Conservation (phyloP, 1,284 basidiomycete species). For the Golubevia pallescens region DNA sequence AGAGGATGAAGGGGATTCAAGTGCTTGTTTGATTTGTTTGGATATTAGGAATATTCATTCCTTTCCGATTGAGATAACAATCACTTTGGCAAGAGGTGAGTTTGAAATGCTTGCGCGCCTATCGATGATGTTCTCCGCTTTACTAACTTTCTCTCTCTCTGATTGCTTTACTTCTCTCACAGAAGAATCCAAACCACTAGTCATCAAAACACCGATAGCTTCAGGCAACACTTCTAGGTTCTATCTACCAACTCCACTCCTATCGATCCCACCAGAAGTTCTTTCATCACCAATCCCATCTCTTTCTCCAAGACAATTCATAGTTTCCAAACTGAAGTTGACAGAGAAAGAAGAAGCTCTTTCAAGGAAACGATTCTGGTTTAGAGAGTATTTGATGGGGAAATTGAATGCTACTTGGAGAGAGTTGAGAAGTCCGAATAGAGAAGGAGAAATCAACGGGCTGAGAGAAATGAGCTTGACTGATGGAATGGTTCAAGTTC, state of each 20-base stretch:
- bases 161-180: slow-evolving; percentile 1
- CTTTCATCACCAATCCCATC: slow-evolving; percentile 26
- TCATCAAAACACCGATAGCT: slow-evolving; percentile 3
- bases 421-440: slow-evolving; percentile 1
- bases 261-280: background rate
- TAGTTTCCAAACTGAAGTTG: slow-evolving; percentile 34
- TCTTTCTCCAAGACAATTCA: slow-evolving; percentile 35
- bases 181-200: slow-evolving; percentile 6
- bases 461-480: slow-evolving; percentile 9
- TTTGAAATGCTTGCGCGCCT: too few relatives aligned
- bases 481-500: slow-evolving; percentile 4
- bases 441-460: slow-evolving; percentile 6
- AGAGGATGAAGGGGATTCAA: too few relatives aligned
- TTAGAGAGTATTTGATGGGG: slow-evolving; percentile 26
- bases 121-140: slow-evolving; percentile 15
- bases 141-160: slow-evolving; percentile 22
- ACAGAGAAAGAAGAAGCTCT: slow-evolving; percentile 15
- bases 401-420: slow-evolving; percentile 24
- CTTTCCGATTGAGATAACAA: too few relatives aligned
- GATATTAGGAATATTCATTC: too few relatives aligned
- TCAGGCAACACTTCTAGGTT: slow-evolving; percentile 7
- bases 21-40: too few relatives aligned
- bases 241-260: slow-evolving; percentile 10
- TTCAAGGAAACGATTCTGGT: slow-evolving; percentile 32
- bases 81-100: too few relatives aligned